Base-by-base conservation (phyloP, 2,329 filamentous ascomycete genomes). In the Diaporthe eres region DNA sequence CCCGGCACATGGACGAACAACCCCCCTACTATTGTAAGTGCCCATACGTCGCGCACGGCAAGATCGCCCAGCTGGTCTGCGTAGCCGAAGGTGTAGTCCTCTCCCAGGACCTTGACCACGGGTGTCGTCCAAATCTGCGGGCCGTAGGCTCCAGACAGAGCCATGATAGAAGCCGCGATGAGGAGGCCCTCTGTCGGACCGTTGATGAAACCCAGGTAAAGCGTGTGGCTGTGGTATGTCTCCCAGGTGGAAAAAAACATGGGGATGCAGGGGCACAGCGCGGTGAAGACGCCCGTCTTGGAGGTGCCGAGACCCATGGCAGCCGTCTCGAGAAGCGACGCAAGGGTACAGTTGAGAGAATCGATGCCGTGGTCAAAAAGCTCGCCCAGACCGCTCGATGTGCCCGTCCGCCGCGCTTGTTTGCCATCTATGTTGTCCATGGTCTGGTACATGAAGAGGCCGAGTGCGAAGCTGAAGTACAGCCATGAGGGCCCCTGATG, bases 221-320 rank as follows among this genome's bases (percentile, higher is more conserved):
- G 88, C 0, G 97, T 98, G 84, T 99, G 97, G 7, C 97, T 98
- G 85, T 99, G 97, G 84, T 98, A 99, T 1, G 97, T 99, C 86
- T 99, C 97, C 97, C 97, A 99, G 2, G 97, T 99, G 4, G 96
- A 98, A 86, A 99, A 98, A 88, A 98, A 99, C 97, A 99, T 99
- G 76, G 97, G 95, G 60, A 99, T 87, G 80, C 95, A 97, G 1
- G 97, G 97, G 77, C 96, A 92, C 58, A 99, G 88, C 2, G 96
- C 95, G 1, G 97, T 98, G 83, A 98, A 97, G 75, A 97, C 93
- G 79, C 97, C 97, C 28, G 95, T 92, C 78, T 92, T 93, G 25
- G 94, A 95, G 5, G 94, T 92, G 55, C 97, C 97, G 71, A 98
- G 90, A 37, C 94, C 96, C 93, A 99, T 97, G 72, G 96, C 96